Evolutionary conservation across 768 basidiomycete species (phyloP), one percentile per base, ranked within the genome.

Genomic region (Pleurotus tuoliensis): DNA sequence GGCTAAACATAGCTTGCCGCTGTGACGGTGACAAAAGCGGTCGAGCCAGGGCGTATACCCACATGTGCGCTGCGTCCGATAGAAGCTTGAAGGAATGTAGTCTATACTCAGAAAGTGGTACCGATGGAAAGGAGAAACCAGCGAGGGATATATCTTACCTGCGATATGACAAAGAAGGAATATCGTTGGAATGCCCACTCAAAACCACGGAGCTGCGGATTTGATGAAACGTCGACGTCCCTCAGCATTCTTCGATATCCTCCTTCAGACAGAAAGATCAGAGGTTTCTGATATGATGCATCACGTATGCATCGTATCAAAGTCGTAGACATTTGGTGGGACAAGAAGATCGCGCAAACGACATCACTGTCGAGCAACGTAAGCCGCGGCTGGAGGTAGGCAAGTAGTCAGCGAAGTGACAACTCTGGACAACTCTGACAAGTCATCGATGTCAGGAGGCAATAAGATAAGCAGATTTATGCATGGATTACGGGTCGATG

Each of bases 1-100:
- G 41, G 51, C 16, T 39, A 39, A 53, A 41, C 16, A 53, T 41
- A 53, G n/a, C 51, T 53, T 53, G 20, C 37, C 51, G 18, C 18
- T 39, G 51, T 39, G 51, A 53, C 22, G 51, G 18, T 9, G 18
- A 39, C 51, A 41, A 53, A 53, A 40, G 12, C n/a, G 38, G 51
- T 13, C 18, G 11, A 37, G 34, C 51, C 41, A 34, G 51, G 39
- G 51, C 38, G 25, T 24, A 53, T 16, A 40, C 37, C 39, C 51
- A 34, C 51, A 53, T 53, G 51, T 53, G 51, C 38, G n/a, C 27
- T 40, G 16, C 11, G 16, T 24, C 16, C 22, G 51, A 53, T 53
- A 53, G 51, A 41, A 53, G 37, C n/a, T 37, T 15, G 22, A 39
- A 18, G 51, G n/a, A 20, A 34, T 34, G 30, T 8, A 34, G 30